phyloP scores from a whole-genome alignment of 1,284 basidiomycete species.

The Sporisorium exsertum region DNA sequence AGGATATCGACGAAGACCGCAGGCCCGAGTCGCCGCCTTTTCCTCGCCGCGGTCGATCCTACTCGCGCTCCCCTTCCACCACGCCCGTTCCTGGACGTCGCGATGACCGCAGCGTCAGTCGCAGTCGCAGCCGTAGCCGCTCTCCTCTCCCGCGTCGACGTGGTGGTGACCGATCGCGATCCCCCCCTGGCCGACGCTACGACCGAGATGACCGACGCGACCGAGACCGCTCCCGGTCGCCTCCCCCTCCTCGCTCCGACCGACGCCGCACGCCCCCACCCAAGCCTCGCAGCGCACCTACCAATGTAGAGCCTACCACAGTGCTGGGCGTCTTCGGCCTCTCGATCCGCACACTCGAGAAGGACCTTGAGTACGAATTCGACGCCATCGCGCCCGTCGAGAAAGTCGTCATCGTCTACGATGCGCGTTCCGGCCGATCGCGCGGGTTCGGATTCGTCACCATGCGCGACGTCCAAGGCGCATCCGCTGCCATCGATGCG shows the following conservation, averaged over 20 bases:
- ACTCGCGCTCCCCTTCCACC: constrained; percentile 45
- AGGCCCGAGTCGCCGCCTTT: constrained; percentile 29
- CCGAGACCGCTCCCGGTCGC: constrained; percentile 33
- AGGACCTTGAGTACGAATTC: constrained; percentile 94
- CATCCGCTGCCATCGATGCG: constrained; percentile 85
- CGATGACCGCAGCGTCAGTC: constrained; percentile 16
- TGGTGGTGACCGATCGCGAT: constrained; percentile 35
- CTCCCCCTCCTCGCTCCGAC: constrained; percentile 35
- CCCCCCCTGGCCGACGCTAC: constrained; percentile 33
- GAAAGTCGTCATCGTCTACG: constrained; percentile 94
- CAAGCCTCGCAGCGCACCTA: constrained; percentile 41
- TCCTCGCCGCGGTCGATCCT: constrained; percentile 47
- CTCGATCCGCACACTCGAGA: constrained; percentile 91
- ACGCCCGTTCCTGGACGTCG: constrained; percentile 38
- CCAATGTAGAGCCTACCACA: constrained; percentile 79
- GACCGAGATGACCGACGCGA: constrained; percentile 42
- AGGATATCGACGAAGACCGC: constrained; percentile 47
- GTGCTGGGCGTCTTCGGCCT: constrained; percentile 96
- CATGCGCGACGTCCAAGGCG: constrained; percentile 88
- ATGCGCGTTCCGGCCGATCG: constrained; percentile 95
- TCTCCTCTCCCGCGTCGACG: constrained; percentile 29
- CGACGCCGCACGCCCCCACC: constrained; percentile 42
- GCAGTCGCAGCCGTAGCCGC: constrained; percentile 32
- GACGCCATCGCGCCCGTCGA: constrained; percentile 87
- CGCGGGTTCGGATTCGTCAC: constrained; percentile 98